Evolutionary conservation across 805 yeast species (phyloP).

Genomic region (Blastobotrys attinorum): DNA sequence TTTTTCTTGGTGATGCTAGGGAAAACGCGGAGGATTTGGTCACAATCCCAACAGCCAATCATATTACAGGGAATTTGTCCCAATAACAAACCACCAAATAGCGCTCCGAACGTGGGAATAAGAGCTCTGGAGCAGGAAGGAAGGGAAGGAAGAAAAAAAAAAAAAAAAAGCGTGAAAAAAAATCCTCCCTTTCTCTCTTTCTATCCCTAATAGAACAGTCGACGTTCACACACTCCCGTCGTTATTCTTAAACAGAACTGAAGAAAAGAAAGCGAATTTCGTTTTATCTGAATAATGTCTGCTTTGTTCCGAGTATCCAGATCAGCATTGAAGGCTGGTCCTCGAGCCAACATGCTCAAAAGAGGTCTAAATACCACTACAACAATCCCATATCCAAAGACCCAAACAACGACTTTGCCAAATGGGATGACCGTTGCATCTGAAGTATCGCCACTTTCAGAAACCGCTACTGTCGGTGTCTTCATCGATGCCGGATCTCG

Average conservation of each 20-base stretch:
- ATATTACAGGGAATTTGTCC: no score
- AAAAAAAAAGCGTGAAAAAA: no score
- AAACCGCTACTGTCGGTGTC: conserved; percentile 95
- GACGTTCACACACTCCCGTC: neutral
- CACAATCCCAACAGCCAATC: no score
- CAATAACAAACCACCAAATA: no score
- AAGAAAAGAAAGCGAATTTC: no score
- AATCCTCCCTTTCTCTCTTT: no score
- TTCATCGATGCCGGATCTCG: conserved; percentile 99
- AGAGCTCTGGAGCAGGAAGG: no score
- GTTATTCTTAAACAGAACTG: neutral
- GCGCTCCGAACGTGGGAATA: no score
- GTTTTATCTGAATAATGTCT: conserved; percentile 3
- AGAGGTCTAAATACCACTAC: conserved; percentile 1
- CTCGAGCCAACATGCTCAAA: neutral
- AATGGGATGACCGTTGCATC: conserved; percentile 95
- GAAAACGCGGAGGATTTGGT: no score
- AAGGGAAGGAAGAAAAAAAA: no score
- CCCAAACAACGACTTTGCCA: conserved; percentile 65
- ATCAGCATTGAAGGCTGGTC: neutral
- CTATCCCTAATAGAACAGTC: no score
- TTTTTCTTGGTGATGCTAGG: no score
- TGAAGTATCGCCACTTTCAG: conserved; percentile 75
- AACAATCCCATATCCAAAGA: conserved; percentile 30
- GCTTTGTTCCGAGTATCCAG: conserved; percentile 7